These are phyloP conservation scores for Penicillium salamii DNA, from an alignment of 495 filamentous ascomycete genomes.

Conservation along the genomic window DNA sequence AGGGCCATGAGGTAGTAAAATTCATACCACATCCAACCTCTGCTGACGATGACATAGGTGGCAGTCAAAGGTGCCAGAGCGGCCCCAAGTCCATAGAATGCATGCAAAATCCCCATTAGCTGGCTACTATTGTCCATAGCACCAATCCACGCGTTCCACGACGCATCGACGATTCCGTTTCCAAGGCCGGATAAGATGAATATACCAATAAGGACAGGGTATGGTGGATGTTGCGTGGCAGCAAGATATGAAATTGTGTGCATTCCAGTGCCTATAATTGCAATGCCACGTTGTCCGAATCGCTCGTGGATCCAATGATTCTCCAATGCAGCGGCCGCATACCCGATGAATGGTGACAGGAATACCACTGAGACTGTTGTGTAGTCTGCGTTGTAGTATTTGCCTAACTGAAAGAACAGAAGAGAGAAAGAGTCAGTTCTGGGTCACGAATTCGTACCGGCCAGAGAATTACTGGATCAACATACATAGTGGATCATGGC, in stretches of 20 bases:
- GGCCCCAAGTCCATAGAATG: constrained; percentile 51
- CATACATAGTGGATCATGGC: constrained; percentile 53
- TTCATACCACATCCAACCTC: constrained; percentile 42
- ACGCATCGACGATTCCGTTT: constrained; percentile 53
- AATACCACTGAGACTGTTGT: constrained; percentile 54
- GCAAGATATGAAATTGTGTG: constrained; percentile 57
- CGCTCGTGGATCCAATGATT: constrained; percentile 52
- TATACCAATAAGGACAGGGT: constrained; percentile 48
- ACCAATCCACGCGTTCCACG: constrained; percentile 59
- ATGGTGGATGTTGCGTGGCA: constrained; percentile 50
- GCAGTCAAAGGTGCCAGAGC: constrained; percentile 49
- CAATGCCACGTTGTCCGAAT: constrained; percentile 69
- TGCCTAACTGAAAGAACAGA: constrained; percentile 39
- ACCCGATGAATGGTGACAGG: constrained; percentile 54
- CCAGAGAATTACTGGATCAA: not conserved
- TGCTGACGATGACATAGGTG: constrained; percentile 48
- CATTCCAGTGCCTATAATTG: constrained; percentile 56
- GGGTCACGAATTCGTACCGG: not conserved
- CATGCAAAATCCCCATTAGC: constrained; percentile 51
- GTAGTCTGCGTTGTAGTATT: constrained; percentile 50
- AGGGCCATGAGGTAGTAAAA: constrained; percentile 56
- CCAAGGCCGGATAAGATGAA: constrained; percentile 53
- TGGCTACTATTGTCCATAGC: constrained; percentile 52
- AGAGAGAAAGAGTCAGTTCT: constrained; percentile 4
- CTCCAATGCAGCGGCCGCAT: constrained; percentile 46